Base-by-base conservation (phyloP, 495 filamentous ascomycete genomes). In the Aspergillus hancockii region DNA sequence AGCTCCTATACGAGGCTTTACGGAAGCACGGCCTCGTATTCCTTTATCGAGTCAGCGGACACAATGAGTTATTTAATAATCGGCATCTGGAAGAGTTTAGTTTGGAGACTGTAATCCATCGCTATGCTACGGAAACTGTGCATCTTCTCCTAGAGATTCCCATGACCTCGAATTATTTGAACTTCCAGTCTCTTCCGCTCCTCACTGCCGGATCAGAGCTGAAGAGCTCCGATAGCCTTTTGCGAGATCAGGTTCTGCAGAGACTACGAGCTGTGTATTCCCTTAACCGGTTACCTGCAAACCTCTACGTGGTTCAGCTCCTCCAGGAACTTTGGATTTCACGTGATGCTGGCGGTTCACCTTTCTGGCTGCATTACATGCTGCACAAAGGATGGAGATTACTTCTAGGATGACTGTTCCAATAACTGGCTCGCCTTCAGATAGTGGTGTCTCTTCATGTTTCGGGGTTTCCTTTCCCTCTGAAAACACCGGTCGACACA, bases 161-260 rank as follows among this genome's bases (percentile, higher is more conserved):
- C 30, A 41, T 25, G 32, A n/a, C 60, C 38, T 58, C 49, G 21
- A n/a, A 55, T 30, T 58, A 31, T 31, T 49, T 62, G 21, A 62
- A 62, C 49, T 62, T 62, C 8, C 60, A 62, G 49, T 40, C 55
- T 30, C 54, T 62, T 30, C 60, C 60, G 36, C 60, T 62, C 41
- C 49, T 62, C 40, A 34, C 55, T 18, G 55, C 55, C 21, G 60
- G 60, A 18, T 62, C 60, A n/a, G 60, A 62, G 51, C 23, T 62
- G 50, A 58, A 49, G 3, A 41, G 10, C 19, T 54, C 60, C 21
- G 55, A 55, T 43, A 14, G 41, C 40, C 40, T 50, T 10, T 14
- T 58, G 54, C 54, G 60, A 23, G 50, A 58, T 41, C 21, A 54
- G 51, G 60, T 62, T 30, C 55, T 40, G 19, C 49, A 28, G 25